Percentiles rank a stretch among this genome's conserved stretches.
These are phyloP conservation scores for Talaromyces amestolkiae DNA, from an alignment of 2,329 filamentous ascomycete genomes.

Conservation along the genomic window DNA sequence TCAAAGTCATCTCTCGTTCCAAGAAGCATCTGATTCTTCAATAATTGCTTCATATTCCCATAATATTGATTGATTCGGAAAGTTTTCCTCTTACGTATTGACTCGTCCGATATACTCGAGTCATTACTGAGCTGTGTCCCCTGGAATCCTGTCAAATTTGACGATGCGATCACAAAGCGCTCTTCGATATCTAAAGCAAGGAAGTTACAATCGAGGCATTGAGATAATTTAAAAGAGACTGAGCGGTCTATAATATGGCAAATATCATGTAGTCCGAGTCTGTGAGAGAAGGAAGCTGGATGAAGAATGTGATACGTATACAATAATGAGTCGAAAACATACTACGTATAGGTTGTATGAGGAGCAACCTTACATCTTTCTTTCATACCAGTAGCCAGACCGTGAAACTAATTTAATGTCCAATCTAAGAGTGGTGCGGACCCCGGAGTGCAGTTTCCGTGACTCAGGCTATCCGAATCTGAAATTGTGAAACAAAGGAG, in stretches of 20 bases:
- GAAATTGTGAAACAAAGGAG: slow-evolving; percentile 7
- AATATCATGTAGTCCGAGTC: background rate
- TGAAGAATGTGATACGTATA: background rate
- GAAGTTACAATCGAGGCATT: background rate
- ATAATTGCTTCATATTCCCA: background rate
- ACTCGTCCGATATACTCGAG: background rate
- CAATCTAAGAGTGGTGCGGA: background rate
- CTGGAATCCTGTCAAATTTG: background rate
- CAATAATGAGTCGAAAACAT: background rate
- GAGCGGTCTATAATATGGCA: background rate
- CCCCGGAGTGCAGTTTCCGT: background rate
- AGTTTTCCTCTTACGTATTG: background rate
- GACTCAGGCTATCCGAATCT: background rate
- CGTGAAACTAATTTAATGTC: background rate
- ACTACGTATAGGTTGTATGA: background rate
- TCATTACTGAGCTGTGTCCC: background rate
- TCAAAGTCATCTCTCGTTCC: background rate
- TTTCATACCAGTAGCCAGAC: background rate
- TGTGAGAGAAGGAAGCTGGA: background rate
- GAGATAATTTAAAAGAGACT: background rate
- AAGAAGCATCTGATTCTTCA: background rate
- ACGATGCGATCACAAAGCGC: background rate
- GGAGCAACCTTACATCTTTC: background rate
- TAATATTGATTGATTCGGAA: background rate
- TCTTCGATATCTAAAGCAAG: background rate